Percentiles rank a stretch among this genome's conserved stretches.
Evolutionary conservation across 2,329 filamentous ascomycete species (phyloP).

Genomic region (Botrytis squamosa): DNA sequence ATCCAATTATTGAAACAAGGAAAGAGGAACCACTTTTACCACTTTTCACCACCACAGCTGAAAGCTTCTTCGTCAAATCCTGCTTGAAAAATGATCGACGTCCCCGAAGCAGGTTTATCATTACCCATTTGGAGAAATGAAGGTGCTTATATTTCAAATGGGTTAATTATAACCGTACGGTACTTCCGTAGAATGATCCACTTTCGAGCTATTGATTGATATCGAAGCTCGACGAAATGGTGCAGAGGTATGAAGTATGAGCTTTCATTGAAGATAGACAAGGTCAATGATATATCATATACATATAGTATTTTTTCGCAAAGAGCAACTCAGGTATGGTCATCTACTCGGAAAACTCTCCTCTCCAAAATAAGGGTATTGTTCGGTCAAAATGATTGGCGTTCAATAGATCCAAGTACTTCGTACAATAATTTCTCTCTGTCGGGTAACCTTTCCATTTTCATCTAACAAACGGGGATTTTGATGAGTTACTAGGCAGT

Average conservation of each 20-base stretch:
- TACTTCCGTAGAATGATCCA: neutral
- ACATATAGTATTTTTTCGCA: neutral
- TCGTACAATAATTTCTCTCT: neutral
- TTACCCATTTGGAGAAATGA: neutral
- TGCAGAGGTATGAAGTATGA: neutral
- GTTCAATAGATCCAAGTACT: neutral
- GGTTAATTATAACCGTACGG: neutral
- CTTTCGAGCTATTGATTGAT: neutral
- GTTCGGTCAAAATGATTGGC: neutral
- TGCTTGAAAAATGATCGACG: neutral
- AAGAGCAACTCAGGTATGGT: neutral
- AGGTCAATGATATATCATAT: neutral
- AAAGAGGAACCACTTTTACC: neutral
- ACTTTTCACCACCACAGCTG: neutral
- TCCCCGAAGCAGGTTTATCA: neutral
- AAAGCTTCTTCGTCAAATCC: constrained; percentile 9
- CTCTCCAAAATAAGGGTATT: neutral
- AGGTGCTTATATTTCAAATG: neutral
- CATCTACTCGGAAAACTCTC: neutral
- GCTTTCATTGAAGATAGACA: neutral
- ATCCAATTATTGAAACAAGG: neutral
- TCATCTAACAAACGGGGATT: neutral
- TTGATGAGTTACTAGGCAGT: neutral
- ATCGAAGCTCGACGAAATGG: neutral
- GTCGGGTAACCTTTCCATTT: constrained; percentile 19